Evolutionary conservation across 257 asterid genomes (phyloP), one percentile per base, ranked within the genome.

Genomic region (Gentiana macrophylla): DNA sequence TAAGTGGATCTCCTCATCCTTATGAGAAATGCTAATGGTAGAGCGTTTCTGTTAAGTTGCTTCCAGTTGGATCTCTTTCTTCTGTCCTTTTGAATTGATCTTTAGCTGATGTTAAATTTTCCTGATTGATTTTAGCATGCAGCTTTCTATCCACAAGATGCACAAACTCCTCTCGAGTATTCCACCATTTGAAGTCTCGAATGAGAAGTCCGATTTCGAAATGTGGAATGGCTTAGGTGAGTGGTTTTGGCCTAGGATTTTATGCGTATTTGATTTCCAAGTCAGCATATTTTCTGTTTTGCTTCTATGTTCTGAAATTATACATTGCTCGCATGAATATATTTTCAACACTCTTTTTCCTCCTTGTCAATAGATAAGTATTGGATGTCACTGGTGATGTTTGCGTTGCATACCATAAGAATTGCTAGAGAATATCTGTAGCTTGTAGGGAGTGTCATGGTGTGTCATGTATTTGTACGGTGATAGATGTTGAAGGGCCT

Each of bases 221-320:
- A 80, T 77, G 94, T 90, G 90, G 95, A 82, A 75, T 65, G 75
- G 70, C 59, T 72, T 70, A 32, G 91, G 98, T 90, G 70, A 73
- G 54, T 52, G 56, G 56, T 59, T 43, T 45, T 52, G 37, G 12
- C 50, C 59, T 72, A 8, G n/a, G 37, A 24, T 7, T 32, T 51
- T 10, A 50, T 37, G 34, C 52, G n/a, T 69, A 8, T 10, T 51
- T 50, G 32, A 32, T 53, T 24, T 48, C 49, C 66, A 15, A 48
- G 45, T 51, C 49, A n/a, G 9, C 52, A 11, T 37, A 9, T 37
- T 37, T 64, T 52, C 37, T 8, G 52, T 56, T 37, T 6, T 46
- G 32, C n/a, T 49, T 35, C 8, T 5, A 3, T 53, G 57, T 46
- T 55, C 33, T 10, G 34, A 41, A 55, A 11, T 37, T 11, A 15